These are phyloP conservation scores for Melastoma malabathricum DNA, from an alignment of 345 rosid species.

Conservation along the genomic window DNA sequence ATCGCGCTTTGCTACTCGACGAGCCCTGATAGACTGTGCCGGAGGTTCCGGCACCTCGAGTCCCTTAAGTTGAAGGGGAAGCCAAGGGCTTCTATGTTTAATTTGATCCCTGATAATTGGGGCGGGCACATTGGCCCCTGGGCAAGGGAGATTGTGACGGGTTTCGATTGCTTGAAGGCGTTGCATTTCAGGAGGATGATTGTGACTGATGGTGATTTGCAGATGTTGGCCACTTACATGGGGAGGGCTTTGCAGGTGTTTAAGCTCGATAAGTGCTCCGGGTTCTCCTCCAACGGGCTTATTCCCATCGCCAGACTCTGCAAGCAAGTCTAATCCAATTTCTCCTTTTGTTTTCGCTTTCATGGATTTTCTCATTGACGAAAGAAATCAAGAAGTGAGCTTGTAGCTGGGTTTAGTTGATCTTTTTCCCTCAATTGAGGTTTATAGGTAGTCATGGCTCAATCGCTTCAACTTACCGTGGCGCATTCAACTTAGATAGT, in stretches of 20 bases:
- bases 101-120: slow-evolving; percentile 87
- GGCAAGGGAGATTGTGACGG: slow-evolving; percentile 40
- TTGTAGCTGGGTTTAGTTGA: too few relatives aligned
- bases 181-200: slow-evolving; percentile 83
- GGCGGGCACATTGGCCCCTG: slow-evolving; percentile 77
- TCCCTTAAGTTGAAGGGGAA: slow-evolving; percentile 83
- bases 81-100: slow-evolving; percentile 94
- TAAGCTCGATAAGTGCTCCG: slow-evolving; percentile 85
- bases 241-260: slow-evolving; percentile 35
- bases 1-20: slow-evolving; percentile 73
- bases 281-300: slow-evolving; percentile 79
- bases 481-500: too few relatives aligned
- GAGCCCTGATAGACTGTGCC: slow-evolving; percentile 49
- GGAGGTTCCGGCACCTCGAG: slow-evolving; percentile 46
- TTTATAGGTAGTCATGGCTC: too few relatives aligned
- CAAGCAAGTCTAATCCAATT: slow-evolving; percentile 46
- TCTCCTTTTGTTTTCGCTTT: neutral
- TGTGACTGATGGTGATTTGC: slow-evolving; percentile 69
- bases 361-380: too few relatives aligned
- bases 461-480: too few relatives aligned
- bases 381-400: too few relatives aligned
- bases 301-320: slow-evolving; percentile 48
- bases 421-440: too few relatives aligned
- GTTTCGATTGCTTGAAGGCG: slow-evolving; percentile 41
- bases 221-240: slow-evolving; percentile 30